Conservation (phyloP, 345 rosid genomes). For the Trapa incisa region DNA sequence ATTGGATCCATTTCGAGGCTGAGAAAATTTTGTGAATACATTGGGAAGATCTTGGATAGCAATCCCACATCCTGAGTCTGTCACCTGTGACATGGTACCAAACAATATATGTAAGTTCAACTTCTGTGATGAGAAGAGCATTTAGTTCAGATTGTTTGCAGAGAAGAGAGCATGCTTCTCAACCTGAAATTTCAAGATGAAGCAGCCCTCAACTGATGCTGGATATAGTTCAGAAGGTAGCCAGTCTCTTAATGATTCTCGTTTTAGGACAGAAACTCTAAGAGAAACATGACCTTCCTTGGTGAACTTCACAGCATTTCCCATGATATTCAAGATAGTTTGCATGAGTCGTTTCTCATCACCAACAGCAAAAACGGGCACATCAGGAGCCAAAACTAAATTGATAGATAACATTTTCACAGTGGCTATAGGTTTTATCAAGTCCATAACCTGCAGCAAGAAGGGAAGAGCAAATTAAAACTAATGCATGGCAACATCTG, state of each 20-base stretch:
- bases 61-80: slow-evolving; percentile 84
- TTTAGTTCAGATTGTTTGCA: not conserved
- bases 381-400: slow-evolving; percentile 55
- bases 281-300: slow-evolving; percentile 71
- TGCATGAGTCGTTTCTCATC: slow-evolving; percentile 88
- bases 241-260: slow-evolving; percentile 64
- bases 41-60: slow-evolving; percentile 54
- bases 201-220: slow-evolving; percentile 43
- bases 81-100: slow-evolving; percentile 34
- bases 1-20: slow-evolving; percentile 36
- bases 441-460: slow-evolving; percentile 42
- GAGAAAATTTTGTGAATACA: slow-evolving; percentile 60
- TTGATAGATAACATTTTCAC: slow-evolving; percentile 58
- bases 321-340: slow-evolving; percentile 59
- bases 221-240: slow-evolving; percentile 56
- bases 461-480: not conserved
- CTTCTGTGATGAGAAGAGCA: not conserved
- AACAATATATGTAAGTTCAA: not conserved
- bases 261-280: slow-evolving; percentile 60
- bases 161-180: not conserved
- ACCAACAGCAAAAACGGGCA: slow-evolving; percentile 64
- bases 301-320: slow-evolving; percentile 93
- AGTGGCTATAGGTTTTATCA: slow-evolving; percentile 74
- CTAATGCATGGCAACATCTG: too few species aligned
- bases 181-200: slow-evolving; percentile 78